Base-by-base conservation (phyloP, 768 basidiomycete species). In the Russula griseocarnosa region DNA sequence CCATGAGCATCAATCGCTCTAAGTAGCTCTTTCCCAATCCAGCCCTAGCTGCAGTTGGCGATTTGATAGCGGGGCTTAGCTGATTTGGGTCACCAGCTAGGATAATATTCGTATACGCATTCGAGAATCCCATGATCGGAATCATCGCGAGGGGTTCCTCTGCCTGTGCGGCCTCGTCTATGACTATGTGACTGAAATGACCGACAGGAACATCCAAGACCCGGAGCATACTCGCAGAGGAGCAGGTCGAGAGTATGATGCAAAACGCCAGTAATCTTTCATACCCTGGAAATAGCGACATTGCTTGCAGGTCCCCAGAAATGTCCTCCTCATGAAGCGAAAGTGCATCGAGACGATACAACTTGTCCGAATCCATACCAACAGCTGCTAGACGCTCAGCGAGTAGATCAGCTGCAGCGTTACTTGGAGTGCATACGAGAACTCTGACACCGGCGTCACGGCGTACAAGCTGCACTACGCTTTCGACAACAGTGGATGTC, bases 151-250 rank as follows among this genome's bases (percentile, higher is more conserved):
- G 81, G 0, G 86, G 84, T 69, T 87, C 86, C 49, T 79, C 79
- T 0, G 80, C 85, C 67, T 87, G 85, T 0, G 84, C 85, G 6
- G 84, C 86, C 63, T 87, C 86, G 67, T 87, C 86, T 47, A 85
- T 74, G 65, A 87, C 83, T 20, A 87, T 82, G 65, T 86, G 82
- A 1, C 73, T 80, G 67, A 82, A 87, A 69, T 85, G 82, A 0
- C 85, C 86, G 11, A 77, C 72, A 38, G 73, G 70, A 22, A 85
- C 47, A 0, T 84, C 83, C 11, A 85, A 68, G 5, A 76, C 76
- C 30, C 79, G 76, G 2, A 81, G 78, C 0, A 83, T 74, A 8
- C 77, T 76, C 1, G 78, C 84, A 0, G 83, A 81, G 9, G 83
- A 66, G 70, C 85, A 86, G 0, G 86, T 87, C 3, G 82, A 74